A percentile compares a stretch with the other conserved stretches of the same genome.
phyloP scores from a whole-genome alignment of 768 basidiomycete species.

The Agrocybe chaxingu region DNA sequence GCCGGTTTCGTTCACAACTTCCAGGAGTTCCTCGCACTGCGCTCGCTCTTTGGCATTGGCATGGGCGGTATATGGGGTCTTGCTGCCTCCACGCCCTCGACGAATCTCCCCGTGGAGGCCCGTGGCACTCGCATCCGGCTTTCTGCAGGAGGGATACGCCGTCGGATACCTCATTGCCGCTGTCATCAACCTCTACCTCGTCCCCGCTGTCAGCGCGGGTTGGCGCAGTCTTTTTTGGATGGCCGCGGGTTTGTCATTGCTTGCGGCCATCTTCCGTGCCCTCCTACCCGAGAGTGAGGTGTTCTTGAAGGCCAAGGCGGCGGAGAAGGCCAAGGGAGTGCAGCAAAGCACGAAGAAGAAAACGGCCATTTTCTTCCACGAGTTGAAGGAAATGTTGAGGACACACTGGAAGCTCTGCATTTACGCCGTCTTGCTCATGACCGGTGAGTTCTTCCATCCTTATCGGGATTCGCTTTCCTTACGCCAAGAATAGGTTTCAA shows the following conservation, averaged over 20 bases:
- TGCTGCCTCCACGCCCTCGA: conserved; percentile 82
- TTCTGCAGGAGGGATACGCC: conserved; percentile 89
- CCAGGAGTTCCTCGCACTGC: conserved; percentile 73
- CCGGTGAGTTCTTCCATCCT: conserved; percentile 31
- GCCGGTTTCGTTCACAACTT: conserved; percentile 81
- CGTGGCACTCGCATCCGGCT: conserved; percentile 83
- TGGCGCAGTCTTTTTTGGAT: conserved; percentile 88
- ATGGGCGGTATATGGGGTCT: conserved; percentile 94
- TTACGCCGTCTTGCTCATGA: conserved; percentile 83
- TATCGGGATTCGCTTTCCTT: neutral
- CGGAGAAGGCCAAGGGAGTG: conserved; percentile 53
- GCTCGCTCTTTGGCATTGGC: conserved; percentile 81
- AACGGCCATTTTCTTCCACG: conserved; percentile 68
- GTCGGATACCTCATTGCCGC: conserved; percentile 83
- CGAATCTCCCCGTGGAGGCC: conserved; percentile 80
- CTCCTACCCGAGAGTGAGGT: conserved; percentile 73
- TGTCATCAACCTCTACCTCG: conserved; percentile 73
- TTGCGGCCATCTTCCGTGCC: conserved; percentile 65
- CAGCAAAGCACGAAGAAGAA: conserved; percentile 45
- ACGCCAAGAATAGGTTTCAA: conserved; percentile 52
- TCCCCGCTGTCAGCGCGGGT: conserved; percentile 34
- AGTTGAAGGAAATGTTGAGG: conserved; percentile 75
- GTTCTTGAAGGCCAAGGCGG: conserved; percentile 64
- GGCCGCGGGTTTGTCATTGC: conserved; percentile 63
- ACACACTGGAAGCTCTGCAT: conserved; percentile 80